Evolutionary conservation across 73 alveolate genomes (phyloP), one percentile per base, ranked within the genome.

Genomic region (Uronychia binucleata): DNA sequence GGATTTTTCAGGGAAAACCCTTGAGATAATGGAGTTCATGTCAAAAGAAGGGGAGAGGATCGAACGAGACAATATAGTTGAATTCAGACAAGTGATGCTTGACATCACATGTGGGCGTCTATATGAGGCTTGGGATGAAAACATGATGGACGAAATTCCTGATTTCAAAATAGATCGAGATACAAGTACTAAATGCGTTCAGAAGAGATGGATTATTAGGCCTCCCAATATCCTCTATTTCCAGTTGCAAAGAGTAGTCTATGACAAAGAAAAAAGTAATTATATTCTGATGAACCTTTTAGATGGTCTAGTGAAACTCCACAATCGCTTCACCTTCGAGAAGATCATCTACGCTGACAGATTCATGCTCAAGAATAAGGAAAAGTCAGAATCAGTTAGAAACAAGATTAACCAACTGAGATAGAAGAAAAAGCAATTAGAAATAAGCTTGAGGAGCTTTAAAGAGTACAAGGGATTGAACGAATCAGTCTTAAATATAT

Each of bases 91-190:
- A 26, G 91, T 95, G 14, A 80, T 78, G 30, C 78, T 95, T 30
- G 95, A 90, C 78, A 84, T 93, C 1, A 60, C 75, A 74, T 78
- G 90, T 57, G 86, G 87, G 19, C 80, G 91, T 30, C 77, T 96
- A 1, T 90, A 94, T 75, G 95, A 96, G 77, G 93, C 96, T 1
- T 92, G 96, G 95, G 59, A 75, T 28, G 91, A 92, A 34, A 28
- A 32, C 0, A 57, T 74, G 57, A 59, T 67, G 74, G 77, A 82
- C 31, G 86, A 79, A 26, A 34, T 34, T 58, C 19, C 34, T 28
- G 78, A 8, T 1, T 28, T 34, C 30, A 59, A 79, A 25, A 76
- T 76, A 14, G 32, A 28, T 1, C 27, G 29, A 28, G 77, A 74
- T 11, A 33, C 58, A 14, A 33, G 78, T 34, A 28, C 58, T 33